phyloP scores from a whole-genome alignment of 1,284 basidiomycete species.

The Meripilus lineatus region DNA sequence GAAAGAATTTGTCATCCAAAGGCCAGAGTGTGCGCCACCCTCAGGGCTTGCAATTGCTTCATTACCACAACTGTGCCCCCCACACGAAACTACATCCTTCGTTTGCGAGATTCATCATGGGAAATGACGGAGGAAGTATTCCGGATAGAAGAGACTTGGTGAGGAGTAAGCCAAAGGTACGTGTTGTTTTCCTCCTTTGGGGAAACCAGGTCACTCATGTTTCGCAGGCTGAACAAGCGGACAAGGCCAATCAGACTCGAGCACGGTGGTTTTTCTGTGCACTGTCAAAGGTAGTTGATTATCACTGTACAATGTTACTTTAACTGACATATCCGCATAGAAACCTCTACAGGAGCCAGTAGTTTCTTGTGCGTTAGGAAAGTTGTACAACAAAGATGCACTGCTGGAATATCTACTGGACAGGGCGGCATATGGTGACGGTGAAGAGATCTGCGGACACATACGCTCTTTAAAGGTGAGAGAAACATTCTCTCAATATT shows the following conservation, averaged over 20 bases:
- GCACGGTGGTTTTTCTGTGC: slow-evolving; percentile 92
- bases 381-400: slow-evolving; percentile 92
- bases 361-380: slow-evolving; percentile 85
- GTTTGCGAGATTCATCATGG: too few species aligned
- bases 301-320: slow-evolving; percentile 1
- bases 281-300: slow-evolving; percentile 77
- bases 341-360: slow-evolving; percentile 80
- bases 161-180: slow-evolving; percentile 64
- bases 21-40: too few species aligned
- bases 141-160: slow-evolving; percentile 81
- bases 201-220: slow-evolving; percentile 1
- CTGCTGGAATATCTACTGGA: slow-evolving; percentile 85
- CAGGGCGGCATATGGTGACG: slow-evolving; percentile 73
- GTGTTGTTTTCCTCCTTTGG: slow-evolving; percentile 9
- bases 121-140: slow-evolving; percentile 85
- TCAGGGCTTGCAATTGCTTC: too few species aligned
- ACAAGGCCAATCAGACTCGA: slow-evolving; percentile 80
- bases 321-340: slow-evolving; percentile 37
- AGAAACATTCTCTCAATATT: slow-evolving; percentile 5
- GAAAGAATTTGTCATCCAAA: too few species aligned
- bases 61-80: too few species aligned
- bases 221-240: slow-evolving; percentile 70
- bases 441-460: slow-evolving; percentile 82
- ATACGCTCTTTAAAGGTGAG: slow-evolving; percentile 82
- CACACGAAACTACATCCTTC: too few species aligned